Base-by-base conservation (phyloP, 805 yeast species). In the Pachysolen tannophilus region DNA sequence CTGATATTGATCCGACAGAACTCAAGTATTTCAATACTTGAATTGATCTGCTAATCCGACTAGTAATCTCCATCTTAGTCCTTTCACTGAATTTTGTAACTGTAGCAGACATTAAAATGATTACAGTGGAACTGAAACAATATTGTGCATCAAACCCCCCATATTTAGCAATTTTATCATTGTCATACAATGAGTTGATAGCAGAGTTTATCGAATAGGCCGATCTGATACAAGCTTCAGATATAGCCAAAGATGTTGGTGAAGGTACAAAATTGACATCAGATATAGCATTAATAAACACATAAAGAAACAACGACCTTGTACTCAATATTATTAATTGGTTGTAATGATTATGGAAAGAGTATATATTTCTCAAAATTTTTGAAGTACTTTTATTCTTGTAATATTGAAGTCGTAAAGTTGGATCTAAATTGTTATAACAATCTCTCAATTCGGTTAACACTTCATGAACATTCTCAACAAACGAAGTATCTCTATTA, bases 101-200 rank as follows among this genome's bases (percentile, higher is more conserved):
- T 8, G 20, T 19, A 8, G 13, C 20, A 3, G 32, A 20, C 6
- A 38, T 30, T 20, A 34, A 30, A 11, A 38, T 30, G 10, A 38
- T 38, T n/a, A 31, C 31, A 5, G 41, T 38, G 9, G 41, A 38
- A 18, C 41, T 38, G 26, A 33, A 38, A 26, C 33, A 26, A 19
- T 33, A 38, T 27, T 38, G 41, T 6, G 41, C 35, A 34, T 38
- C 41, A 27, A 38, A 38, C 23, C 19, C 33, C 9, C 41, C 41
- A 28, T 26, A 38, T 7, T 20, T 20, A 7, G 41, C 31, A 14
- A 38, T 26, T 11, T 26, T 34, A 2, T 36, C 38, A 3, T 33
- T 34, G 11, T 26, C 21, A 18, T 26, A 31, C 23, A 38, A 26
- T 3, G 38, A 30, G 9, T 20, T 34, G 3, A 38, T 29, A 14